phyloP scores from a whole-genome alignment of 169 alveolate species.

The Condylostoma magnum region DNA sequence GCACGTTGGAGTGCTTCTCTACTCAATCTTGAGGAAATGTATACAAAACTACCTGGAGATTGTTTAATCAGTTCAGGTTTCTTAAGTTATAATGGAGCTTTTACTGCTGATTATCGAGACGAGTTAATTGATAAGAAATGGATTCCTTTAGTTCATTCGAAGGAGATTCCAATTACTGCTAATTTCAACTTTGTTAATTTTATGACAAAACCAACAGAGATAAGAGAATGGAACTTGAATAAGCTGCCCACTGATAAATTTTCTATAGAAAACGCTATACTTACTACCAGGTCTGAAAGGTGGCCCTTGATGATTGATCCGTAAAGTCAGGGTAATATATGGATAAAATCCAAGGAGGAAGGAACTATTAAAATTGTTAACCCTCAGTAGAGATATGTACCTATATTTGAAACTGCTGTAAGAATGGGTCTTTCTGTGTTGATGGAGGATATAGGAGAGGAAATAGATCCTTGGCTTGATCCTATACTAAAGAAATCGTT shows the following conservation, averaged over 20 bases:
- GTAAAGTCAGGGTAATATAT: conserved; percentile 90
- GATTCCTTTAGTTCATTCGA: conserved; percentile 66
- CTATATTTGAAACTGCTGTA: conserved; percentile 81
- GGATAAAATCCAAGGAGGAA: conserved; percentile 90
- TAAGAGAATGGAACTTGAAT: conserved; percentile 86
- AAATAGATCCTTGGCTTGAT: conserved; percentile 90
- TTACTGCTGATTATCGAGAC: conserved; percentile 44
- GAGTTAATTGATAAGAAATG: conserved; percentile 49
- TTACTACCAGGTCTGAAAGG: conserved; percentile 86
- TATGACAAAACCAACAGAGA: conserved; percentile 84
- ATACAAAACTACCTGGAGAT: conserved; percentile 85
- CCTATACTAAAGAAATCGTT: conserved; percentile 85
- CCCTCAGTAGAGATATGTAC: conserved; percentile 69
- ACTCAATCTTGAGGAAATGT: conserved; percentile 74
- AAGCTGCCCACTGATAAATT: conserved; percentile 91
- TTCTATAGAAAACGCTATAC: conserved; percentile 93
- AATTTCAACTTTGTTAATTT: conserved; percentile 87
- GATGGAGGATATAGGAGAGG: conserved; percentile 90
- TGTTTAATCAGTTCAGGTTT: conserved; percentile 77
- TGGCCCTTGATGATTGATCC: conserved; percentile 97
- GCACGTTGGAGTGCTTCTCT: conserved; percentile 91
- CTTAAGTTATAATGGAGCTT: conserved; percentile 75
- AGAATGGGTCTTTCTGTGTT: conserved; percentile 85
- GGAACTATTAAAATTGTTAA: conserved; percentile 66
- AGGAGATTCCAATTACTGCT: conserved; percentile 84